Conservation (phyloP, 495 filamentous ascomycete species). For the Penicillium canariense region DNA sequence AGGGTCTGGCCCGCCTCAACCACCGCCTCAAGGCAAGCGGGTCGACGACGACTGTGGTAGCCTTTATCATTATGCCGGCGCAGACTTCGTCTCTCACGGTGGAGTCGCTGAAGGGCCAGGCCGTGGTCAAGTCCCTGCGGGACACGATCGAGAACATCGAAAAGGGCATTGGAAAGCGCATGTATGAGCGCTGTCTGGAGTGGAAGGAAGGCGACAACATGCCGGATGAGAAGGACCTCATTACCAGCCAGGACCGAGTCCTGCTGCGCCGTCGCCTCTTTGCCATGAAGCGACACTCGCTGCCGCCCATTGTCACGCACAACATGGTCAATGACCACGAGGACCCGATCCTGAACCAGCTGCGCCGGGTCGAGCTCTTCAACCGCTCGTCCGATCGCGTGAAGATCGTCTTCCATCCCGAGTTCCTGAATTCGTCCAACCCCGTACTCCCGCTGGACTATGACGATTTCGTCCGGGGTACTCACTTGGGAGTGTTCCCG, state of each 20-base stretch:
- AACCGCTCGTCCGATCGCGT: conserved; percentile 93
- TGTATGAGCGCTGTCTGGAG: conserved; percentile 87
- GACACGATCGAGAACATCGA: conserved; percentile 92
- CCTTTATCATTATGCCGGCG: conserved; percentile 98
- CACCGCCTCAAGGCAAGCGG: conserved; percentile 81
- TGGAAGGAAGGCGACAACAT: conserved; percentile 93
- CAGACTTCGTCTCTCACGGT: conserved; percentile 96
- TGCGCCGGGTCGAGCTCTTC: conserved; percentile 93
- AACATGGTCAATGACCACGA: conserved; percentile 96
- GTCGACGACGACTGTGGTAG: conserved; percentile 94
- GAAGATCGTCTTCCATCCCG: conserved; percentile 96
- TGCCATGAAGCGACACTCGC: conserved; percentile 86
- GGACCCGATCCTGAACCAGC: conserved; percentile 94
- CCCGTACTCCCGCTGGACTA: conserved; percentile 95
- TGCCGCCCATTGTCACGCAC: conserved; percentile 98
- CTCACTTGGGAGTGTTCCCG: conserved; percentile 90
- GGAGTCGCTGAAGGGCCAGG: conserved; percentile 93
- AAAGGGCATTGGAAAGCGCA: conserved; percentile 81
- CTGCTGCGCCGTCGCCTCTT: conserved; percentile 89
- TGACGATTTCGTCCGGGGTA: conserved; percentile 97
- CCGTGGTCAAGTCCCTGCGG: conserved; percentile 90
- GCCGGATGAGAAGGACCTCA: conserved; percentile 93
- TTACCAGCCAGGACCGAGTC: conserved; percentile 87
- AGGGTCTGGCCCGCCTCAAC: conserved; percentile 90
- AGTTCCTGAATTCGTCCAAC: conserved; percentile 94